These are phyloP conservation scores for Salvia hispanica DNA, from an alignment of 257 asterid species.

Conservation along the genomic window DNA sequence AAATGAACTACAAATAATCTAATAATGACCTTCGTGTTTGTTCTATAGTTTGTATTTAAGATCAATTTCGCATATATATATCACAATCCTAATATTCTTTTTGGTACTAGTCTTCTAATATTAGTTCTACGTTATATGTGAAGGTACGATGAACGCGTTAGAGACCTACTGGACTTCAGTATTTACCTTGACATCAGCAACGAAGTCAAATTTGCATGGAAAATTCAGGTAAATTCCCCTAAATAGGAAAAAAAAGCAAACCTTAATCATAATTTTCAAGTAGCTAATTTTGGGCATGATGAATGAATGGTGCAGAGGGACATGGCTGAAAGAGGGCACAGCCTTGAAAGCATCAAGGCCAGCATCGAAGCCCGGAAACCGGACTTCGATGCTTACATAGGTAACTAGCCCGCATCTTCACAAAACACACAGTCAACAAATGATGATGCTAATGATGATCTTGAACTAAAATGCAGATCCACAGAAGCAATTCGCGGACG, in stretches of 20 bases:
- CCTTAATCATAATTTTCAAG: too few relatives aligned
- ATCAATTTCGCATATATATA: too few relatives aligned
- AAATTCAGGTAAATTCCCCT: constrained; percentile 46
- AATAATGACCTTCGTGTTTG: too few relatives aligned
- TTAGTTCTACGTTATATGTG: background rate
- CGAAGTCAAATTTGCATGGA: constrained; percentile 98
- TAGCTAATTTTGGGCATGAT: too few relatives aligned
- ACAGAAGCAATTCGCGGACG: constrained; percentile 93
- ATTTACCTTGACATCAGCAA: constrained; percentile 94
- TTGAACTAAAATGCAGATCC: constrained; percentile 55
- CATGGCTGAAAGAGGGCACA: constrained; percentile 99
- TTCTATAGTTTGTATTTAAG: too few relatives aligned
- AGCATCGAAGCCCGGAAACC: constrained; percentile 95
- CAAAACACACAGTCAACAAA: background rate
- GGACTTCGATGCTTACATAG: constrained; percentile 93
- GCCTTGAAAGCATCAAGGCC: constrained; percentile 95
- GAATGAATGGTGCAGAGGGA: constrained; percentile 62
- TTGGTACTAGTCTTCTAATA: too few relatives aligned
- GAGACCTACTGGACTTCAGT: constrained; percentile 96
- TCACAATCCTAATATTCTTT: too few relatives aligned
- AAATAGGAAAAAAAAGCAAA: too few relatives aligned
- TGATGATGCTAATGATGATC: too few relatives aligned
- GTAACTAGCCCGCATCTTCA: constrained; percentile 35
- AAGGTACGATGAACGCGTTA: constrained; percentile 92
- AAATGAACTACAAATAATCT: too few relatives aligned